Evolutionary conservation across 768 basidiomycete genomes (phyloP).

Genomic region (Leccinum longicurvipes): DNA sequence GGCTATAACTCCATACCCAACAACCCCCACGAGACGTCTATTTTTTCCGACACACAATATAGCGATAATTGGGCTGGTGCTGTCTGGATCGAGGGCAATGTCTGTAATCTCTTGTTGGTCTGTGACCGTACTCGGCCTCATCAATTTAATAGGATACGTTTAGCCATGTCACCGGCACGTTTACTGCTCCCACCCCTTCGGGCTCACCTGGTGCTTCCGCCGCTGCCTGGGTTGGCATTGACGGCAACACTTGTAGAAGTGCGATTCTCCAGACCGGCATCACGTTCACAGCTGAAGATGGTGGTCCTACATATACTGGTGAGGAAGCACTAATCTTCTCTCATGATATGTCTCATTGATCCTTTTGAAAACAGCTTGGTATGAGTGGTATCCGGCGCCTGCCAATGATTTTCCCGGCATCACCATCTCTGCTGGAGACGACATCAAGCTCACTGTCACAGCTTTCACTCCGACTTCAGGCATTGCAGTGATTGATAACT

Average conservation of each 20-base stretch:
- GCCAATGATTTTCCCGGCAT: background rate
- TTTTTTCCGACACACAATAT: background rate
- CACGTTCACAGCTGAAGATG: background rate
- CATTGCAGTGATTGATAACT: background rate
- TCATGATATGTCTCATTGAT: background rate
- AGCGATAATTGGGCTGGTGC: slow-evolving; percentile 12
- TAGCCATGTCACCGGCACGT: slow-evolving; percentile 6
- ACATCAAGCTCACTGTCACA: slow-evolving; percentile 2
- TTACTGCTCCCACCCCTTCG: slow-evolving; percentile 5
- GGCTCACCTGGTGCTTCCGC: background rate
- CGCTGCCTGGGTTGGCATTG: slow-evolving; percentile 13
- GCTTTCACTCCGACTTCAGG: background rate
- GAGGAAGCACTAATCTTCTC: background rate
- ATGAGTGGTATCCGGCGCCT: slow-evolving; percentile 9
- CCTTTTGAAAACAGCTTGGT: slow-evolving; percentile 7
- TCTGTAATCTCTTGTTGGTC: background rate
- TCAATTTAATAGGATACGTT: slow-evolving; percentile 4
- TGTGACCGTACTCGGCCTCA: background rate
- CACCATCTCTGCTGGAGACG: slow-evolving; percentile 6
- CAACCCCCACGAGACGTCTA: background rate
- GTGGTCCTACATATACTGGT: background rate
- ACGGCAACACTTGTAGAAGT: background rate
- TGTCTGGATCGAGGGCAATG: background rate
- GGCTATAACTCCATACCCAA: background rate
- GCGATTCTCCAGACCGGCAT: slow-evolving; percentile 10